These are phyloP conservation scores for Trichocomaceae sp. DNA, from an alignment of 2,329 filamentous ascomycete species.

Conservation along the genomic window DNA sequence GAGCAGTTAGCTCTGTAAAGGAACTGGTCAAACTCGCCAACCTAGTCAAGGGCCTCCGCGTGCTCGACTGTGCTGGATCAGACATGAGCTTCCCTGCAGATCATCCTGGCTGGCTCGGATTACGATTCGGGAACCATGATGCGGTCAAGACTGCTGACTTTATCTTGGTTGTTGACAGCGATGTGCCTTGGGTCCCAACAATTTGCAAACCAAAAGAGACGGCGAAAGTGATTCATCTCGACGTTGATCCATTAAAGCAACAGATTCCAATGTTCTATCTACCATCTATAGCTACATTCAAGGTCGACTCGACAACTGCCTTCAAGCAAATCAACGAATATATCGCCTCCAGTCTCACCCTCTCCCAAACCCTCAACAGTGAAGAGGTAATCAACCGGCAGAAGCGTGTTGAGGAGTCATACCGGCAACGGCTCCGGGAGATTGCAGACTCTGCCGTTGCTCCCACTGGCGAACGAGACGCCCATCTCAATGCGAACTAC, in stretches of 20 bases:
- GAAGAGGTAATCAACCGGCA: conserved; percentile 43
- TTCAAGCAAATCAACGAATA: conserved; percentile 63
- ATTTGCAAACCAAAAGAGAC: conserved; percentile 53
- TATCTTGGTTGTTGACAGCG: conserved; percentile 79
- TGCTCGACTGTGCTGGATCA: conserved; percentile 48
- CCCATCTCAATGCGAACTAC: conserved; percentile 56
- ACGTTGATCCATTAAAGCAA: conserved; percentile 62
- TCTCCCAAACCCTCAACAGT: conserved; percentile 40
- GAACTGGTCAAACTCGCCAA: conserved; percentile 44
- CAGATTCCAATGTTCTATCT: conserved; percentile 71
- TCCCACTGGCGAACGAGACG: conserved; percentile 51
- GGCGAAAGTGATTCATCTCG: conserved; percentile 58
- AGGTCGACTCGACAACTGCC: conserved; percentile 58
- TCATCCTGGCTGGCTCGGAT: conserved; percentile 55
- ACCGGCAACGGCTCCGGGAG: conserved; percentile 52
- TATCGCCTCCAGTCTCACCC: conserved; percentile 44
- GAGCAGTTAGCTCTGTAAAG: conserved; percentile 37
- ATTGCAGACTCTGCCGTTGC: conserved; percentile 53
- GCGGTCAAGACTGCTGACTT: conserved; percentile 70
- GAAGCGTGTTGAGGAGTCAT: conserved; percentile 49
- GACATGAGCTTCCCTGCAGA: conserved; percentile 47
- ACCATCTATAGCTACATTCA: conserved; percentile 57
- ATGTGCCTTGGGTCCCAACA: conserved; percentile 91
- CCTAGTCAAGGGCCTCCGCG: conserved; percentile 42
- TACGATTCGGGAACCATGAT: conserved; percentile 68